A percentile compares a stretch with the other conserved stretches of the same genome.
These are phyloP conservation scores for Ophiostoma montium DNA, from an alignment of 2,329 filamentous ascomycete species.

Conservation along the genomic window DNA sequence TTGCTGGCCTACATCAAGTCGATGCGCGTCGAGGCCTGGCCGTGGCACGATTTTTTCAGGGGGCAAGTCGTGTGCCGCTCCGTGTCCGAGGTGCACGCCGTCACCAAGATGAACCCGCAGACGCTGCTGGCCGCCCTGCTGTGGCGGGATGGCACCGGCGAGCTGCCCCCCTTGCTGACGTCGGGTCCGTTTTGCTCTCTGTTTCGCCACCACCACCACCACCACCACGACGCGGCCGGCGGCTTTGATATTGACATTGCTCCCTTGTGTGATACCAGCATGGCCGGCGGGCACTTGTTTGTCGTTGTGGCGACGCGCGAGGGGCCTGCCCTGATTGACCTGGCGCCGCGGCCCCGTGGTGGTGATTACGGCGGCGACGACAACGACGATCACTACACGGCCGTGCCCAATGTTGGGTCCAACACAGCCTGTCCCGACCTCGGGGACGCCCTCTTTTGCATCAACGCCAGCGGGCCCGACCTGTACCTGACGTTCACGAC, in stretches of 20 bases:
- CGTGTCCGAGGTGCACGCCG: neutral
- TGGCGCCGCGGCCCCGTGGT: neutral
- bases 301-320: neutral
- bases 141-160: neutral
- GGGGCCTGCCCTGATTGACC: neutral
- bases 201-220: neutral
- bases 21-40: neutral
- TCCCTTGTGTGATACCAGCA: neutral
- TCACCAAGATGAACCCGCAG: neutral
- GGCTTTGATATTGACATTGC: neutral
- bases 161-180: neutral
- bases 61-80: neutral
- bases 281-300: constrained; percentile 1
- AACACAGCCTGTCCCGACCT: neutral
- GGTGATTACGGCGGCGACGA: no score
- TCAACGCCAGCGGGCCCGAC: constrained; percentile 1
- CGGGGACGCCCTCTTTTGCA: neutral
- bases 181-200: neutral
- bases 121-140: neutral
- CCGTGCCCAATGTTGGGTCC: neutral
- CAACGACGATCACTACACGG: neutral
- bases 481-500: neutral
- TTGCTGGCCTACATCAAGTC: neutral
- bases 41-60: neutral
- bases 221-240: no score